Evolutionary conservation across 78 protist species (phyloP).

Genomic region (Acrasis kona): DNA sequence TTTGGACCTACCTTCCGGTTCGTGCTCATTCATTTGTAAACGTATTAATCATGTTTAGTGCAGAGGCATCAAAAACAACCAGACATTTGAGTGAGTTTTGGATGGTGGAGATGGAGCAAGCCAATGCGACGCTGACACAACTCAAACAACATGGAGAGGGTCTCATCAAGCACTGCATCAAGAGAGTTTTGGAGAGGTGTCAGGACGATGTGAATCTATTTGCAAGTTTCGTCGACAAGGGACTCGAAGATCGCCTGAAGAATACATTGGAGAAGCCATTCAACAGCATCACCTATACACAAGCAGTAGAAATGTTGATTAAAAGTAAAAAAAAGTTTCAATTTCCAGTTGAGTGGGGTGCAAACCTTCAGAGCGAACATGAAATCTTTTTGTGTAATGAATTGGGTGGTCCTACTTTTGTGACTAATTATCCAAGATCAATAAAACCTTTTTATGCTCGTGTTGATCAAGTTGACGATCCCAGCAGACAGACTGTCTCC

Average conservation of each 20-base stretch:
- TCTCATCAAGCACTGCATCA: neutral
- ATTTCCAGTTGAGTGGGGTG: slow-evolving; percentile 35
- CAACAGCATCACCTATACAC: slow-evolving; percentile 45
- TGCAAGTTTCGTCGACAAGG: neutral
- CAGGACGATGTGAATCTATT: slow-evolving; percentile 1
- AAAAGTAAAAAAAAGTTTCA: neutral
- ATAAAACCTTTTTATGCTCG: slow-evolving; percentile 77
- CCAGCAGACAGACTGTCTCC: slow-evolving; percentile 27
- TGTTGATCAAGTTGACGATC: slow-evolving; percentile 51
- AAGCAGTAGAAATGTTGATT: slow-evolving; percentile 52
- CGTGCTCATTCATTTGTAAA: too few relatives aligned
- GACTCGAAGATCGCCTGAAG: neutral
- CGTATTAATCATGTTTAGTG: slow-evolving; percentile 20
- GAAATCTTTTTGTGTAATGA: slow-evolving; percentile 48
- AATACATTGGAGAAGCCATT: neutral
- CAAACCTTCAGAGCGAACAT: slow-evolving; percentile 66
- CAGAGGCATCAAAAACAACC: slow-evolving; percentile 53
- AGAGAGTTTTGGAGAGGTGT: neutral
- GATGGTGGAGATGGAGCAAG: slow-evolving; percentile 87
- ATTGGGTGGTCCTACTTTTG: slow-evolving; percentile 29
- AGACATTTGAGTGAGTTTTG: slow-evolving; percentile 85
- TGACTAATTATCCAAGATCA: slow-evolving; percentile 43
- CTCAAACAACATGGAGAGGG: slow-evolving; percentile 53
- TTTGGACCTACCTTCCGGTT: slow-evolving; percentile 77
- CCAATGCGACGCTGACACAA: slow-evolving; percentile 51